Percentiles rank a stretch among this genome's conserved stretches.
Conservation (phyloP, 768 basidiomycete species). For the Lentinula sp. region DNA sequence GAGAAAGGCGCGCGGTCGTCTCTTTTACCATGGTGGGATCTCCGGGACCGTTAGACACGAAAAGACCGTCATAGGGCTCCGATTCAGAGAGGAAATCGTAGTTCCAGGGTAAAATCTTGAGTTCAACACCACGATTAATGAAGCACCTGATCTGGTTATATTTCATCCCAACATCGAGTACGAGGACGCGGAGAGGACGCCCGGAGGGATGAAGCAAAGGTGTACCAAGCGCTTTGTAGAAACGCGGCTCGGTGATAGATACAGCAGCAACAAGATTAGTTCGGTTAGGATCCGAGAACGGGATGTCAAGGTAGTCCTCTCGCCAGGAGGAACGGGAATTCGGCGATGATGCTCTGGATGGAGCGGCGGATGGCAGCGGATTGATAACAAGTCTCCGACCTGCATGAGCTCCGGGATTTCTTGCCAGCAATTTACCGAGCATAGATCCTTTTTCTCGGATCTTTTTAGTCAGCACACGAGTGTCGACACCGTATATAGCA, state of each 20-base stretch:
- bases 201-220: slow-evolving; percentile 71
- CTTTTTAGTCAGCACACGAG: slow-evolving; percentile 92
- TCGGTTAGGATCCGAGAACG: slow-evolving; percentile 84
- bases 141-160: slow-evolving; percentile 99
- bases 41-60: slow-evolving; percentile 97
- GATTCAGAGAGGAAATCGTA: slow-evolving; percentile 79
- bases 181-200: slow-evolving; percentile 76
- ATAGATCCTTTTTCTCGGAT: slow-evolving; percentile 93
- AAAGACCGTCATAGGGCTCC: slow-evolving; percentile 89
- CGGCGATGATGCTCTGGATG: slow-evolving; percentile 49
- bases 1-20: slow-evolving; percentile 65
- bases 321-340: slow-evolving; percentile 60
- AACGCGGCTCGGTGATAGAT: slow-evolving; percentile 60
- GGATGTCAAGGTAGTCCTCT: slow-evolving; percentile 75
- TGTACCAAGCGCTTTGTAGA: slow-evolving; percentile 56
- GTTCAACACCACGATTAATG: slow-evolving; percentile 82
- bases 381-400: slow-evolving; percentile 30
- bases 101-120: slow-evolving; percentile 98
- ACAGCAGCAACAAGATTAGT: slow-evolving; percentile 90
- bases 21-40: slow-evolving; percentile 80
- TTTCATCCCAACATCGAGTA: slow-evolving; percentile 99
- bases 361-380: slow-evolving; percentile 29
- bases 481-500: slow-evolving; percentile 94
- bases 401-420: slow-evolving; percentile 40
- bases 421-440: slow-evolving; percentile 78